These are phyloP conservation scores for Pseudognaphalium luteoalbum DNA, from an alignment of 129 eudicot species.

Conservation along the genomic window DNA sequence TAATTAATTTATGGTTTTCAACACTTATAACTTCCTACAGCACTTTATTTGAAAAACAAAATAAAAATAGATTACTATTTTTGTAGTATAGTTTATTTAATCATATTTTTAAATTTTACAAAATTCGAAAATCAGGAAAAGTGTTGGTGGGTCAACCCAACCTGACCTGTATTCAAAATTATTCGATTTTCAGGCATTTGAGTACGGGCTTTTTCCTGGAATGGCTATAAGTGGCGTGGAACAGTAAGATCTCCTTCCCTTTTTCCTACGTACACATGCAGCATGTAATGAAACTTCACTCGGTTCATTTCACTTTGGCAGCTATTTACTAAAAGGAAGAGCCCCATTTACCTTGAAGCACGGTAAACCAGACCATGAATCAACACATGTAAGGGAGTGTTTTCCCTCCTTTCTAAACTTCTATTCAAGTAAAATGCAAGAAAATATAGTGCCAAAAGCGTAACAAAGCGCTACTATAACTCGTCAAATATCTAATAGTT, in stretches of 20 bases:
- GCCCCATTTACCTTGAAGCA: slow-evolving; percentile 81
- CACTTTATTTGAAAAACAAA: background rate
- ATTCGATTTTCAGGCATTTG: slow-evolving; percentile 70
- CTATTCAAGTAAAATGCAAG: background rate
- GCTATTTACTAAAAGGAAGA: slow-evolving; percentile 78
- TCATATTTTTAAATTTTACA: background rate
- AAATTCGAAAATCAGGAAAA: background rate
- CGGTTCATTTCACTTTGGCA: slow-evolving; percentile 34
- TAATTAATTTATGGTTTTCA: background rate
- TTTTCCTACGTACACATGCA: slow-evolving; percentile 8
- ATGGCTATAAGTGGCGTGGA: slow-evolving; percentile 77
- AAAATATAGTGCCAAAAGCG: background rate
- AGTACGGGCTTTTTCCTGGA: slow-evolving; percentile 90
- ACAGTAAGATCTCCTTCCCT: slow-evolving; percentile 57
- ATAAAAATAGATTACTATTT: background rate
- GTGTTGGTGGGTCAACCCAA: background rate
- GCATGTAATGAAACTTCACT: slow-evolving; percentile 24
- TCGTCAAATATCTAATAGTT: background rate
- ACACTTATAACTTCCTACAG: background rate
- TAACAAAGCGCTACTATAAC: background rate
- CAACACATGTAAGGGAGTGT: slow-evolving; percentile 64
- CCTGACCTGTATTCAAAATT: background rate
- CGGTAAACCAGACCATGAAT: slow-evolving; percentile 93
- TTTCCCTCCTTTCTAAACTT: background rate
- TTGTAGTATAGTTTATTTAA: background rate